phyloP scores from a whole-genome alignment of 441 rosid species.

The Melianthus villosus region DNA sequence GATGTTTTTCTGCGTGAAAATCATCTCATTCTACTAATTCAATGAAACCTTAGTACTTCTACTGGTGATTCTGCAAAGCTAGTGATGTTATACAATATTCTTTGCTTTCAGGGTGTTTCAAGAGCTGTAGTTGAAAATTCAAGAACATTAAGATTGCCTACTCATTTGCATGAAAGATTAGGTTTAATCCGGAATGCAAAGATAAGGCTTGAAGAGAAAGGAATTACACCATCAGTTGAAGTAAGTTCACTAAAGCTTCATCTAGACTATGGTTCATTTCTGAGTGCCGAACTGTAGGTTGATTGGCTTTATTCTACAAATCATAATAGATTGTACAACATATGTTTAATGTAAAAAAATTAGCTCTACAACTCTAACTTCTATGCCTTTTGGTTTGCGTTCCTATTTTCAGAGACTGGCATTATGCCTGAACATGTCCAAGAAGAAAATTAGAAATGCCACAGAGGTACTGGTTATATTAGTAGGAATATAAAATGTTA shows the following conservation, averaged over 20 bases:
- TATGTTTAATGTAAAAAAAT: too few species aligned
- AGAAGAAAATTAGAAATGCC: constrained; percentile 80
- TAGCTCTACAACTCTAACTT: too few species aligned
- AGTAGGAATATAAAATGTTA: too few species aligned
- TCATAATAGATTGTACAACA: too few species aligned
- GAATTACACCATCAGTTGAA: constrained; percentile 69
- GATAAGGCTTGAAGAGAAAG: constrained; percentile 64
- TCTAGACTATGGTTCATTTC: too few species aligned
- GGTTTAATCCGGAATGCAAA: constrained; percentile 74
- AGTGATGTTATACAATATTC: constrained; percentile 2
- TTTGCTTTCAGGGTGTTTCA: constrained; percentile 52
- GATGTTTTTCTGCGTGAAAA: too few species aligned
- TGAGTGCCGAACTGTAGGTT: too few species aligned
- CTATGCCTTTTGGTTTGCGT: too few species aligned
- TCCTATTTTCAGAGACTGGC: constrained; percentile 59
- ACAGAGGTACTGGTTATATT: too few species aligned
- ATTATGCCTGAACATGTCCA: constrained; percentile 67
- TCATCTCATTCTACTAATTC: too few species aligned
- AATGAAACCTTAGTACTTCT: too few species aligned
- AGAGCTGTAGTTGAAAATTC: constrained; percentile 72
- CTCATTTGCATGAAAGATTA: constrained; percentile 69
- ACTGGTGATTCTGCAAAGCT: constrained; percentile 4
- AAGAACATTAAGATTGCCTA: constrained; percentile 70
- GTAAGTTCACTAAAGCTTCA: constrained; percentile 28
- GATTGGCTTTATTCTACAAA: too few species aligned